phyloP scores from a whole-genome alignment of 345 rosid genomes.

The Iberis pinnata region DNA sequence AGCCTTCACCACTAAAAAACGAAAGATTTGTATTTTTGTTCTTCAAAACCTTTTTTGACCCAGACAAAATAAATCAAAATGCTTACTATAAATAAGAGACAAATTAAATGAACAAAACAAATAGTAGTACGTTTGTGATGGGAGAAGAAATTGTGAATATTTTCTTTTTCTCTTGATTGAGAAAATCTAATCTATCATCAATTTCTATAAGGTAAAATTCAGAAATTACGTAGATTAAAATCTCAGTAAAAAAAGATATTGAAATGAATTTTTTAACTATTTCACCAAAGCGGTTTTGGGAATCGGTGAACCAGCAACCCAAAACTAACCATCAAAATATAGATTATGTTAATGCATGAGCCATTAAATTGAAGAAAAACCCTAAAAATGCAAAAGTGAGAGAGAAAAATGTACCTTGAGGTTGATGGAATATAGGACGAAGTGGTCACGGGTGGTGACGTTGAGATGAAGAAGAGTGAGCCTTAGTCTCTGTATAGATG shows the following conservation, averaged over 20 bases:
- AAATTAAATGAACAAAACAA: conserved; percentile 9
- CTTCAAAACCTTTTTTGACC: conserved; percentile 12
- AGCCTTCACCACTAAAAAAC: conserved; percentile 16
- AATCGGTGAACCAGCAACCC: no score
- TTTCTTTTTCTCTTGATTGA: no score
- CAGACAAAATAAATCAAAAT: conserved; percentile 24
- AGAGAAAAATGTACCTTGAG: conserved; percentile 47
- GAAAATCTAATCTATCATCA: no score
- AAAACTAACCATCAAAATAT: no score
- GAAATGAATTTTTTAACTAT: no score
- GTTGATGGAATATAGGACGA: conserved; percentile 67
- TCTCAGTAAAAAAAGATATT: no score
- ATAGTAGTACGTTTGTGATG: conserved; percentile 2
- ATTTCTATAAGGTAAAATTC: no score
- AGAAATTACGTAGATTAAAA: no score
- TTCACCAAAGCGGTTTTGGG: no score
- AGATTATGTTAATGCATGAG: no score
- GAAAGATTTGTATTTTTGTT: conserved; percentile 17
- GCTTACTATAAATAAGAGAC: conserved; percentile 16
- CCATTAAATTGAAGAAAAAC: neutral
- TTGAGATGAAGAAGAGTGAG: conserved; percentile 76
- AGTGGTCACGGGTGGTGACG: conserved; percentile 49
- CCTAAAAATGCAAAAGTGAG: neutral
- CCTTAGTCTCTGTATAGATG: conserved; percentile 52
- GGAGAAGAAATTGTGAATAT: neutral